These are phyloP conservation scores for Verticillium tricorpus DNA, from an alignment of 2,329 filamentous ascomycete species.

Conservation along the genomic window DNA sequence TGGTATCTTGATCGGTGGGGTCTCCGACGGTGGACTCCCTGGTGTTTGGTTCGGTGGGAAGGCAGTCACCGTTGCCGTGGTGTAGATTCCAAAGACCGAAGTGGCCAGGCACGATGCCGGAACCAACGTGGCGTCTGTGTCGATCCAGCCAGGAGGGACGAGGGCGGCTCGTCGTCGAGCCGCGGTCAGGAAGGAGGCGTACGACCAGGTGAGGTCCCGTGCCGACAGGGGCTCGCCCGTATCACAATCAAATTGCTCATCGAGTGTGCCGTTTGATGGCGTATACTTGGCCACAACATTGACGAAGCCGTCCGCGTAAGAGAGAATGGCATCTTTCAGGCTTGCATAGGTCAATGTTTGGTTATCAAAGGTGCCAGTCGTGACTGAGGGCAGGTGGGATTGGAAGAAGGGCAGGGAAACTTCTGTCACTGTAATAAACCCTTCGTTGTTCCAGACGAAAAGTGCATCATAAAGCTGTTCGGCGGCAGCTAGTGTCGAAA, in stretches of 20 bases:
- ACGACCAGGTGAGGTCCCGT: constrained; percentile 67
- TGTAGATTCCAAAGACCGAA: constrained; percentile 46
- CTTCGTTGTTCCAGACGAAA: constrained; percentile 62
- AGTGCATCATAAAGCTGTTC: constrained; percentile 77
- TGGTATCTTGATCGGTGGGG: neutral
- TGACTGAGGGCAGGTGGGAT: constrained; percentile 53
- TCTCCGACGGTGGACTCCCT: constrained; percentile 11
- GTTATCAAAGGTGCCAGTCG: constrained; percentile 57
- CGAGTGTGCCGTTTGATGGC: constrained; percentile 53
- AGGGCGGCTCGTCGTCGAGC: constrained; percentile 49
- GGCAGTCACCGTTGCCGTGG: constrained; percentile 37
- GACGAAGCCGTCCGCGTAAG: constrained; percentile 59
- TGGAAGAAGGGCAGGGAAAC: constrained; percentile 68
- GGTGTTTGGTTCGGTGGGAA: constrained; percentile 32
- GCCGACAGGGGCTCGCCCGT: constrained; percentile 56
- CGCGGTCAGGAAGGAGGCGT: constrained; percentile 63
- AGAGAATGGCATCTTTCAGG: constrained; percentile 51
- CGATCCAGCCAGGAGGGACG: constrained; percentile 54
- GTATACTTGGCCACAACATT: constrained; percentile 60
- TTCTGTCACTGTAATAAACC: constrained; percentile 59
- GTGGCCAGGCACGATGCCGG: constrained; percentile 44
- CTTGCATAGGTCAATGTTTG: constrained; percentile 41
- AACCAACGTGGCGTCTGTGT: constrained; percentile 36
- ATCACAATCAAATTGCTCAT: constrained; percentile 61
- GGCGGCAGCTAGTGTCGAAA: constrained; percentile 70